Conservation (phyloP, 306 rosid genomes). For the Vigna nakashimae region DNA sequence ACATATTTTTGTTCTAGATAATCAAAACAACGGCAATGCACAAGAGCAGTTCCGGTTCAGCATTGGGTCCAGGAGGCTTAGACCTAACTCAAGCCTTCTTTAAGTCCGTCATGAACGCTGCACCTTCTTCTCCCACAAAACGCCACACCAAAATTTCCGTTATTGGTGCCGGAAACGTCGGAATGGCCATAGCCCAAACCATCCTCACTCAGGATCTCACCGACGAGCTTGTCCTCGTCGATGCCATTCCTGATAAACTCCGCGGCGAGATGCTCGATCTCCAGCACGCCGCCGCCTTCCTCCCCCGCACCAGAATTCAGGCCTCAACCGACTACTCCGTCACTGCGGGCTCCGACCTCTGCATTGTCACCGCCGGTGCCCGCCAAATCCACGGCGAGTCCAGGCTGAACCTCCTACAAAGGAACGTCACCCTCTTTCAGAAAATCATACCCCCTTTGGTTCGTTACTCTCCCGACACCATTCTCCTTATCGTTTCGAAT, state of each 20-base stretch:
- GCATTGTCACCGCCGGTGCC: constrained; percentile 92
- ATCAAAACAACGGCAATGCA: constrained; percentile 51
- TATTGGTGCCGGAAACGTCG: constrained; percentile 90
- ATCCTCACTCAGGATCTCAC: constrained; percentile 82
- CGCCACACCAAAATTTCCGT: constrained; percentile 77
- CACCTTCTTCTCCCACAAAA: constrained; percentile 65
- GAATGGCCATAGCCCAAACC: constrained; percentile 98
- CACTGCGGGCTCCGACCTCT: constrained; percentile 78
- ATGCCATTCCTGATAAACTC: constrained; percentile 72
- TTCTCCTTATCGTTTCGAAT: constrained; percentile 77
- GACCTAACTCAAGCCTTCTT: constrained; percentile 76
- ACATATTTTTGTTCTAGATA: background rate
- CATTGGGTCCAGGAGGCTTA: constrained; percentile 80
- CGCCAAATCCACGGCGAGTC: constrained; percentile 82
- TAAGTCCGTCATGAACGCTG: constrained; percentile 59
- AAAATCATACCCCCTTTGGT: constrained; percentile 74
- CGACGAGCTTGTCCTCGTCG: constrained; percentile 85
- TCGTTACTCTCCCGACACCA: constrained; percentile 58
- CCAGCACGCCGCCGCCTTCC: constrained; percentile 94
- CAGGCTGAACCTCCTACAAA: constrained; percentile 71
- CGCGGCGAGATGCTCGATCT: constrained; percentile 97
- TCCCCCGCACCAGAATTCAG: constrained; percentile 82
- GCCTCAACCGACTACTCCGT: constrained; percentile 81
- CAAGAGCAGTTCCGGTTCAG: constrained; percentile 58
- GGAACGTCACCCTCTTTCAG: constrained; percentile 75